A percentile compares a stretch with the other conserved stretches of the same genome.
Evolutionary conservation across 2,329 filamentous ascomycete species (phyloP).

Genomic region (Ascosphaera pollenicola): DNA sequence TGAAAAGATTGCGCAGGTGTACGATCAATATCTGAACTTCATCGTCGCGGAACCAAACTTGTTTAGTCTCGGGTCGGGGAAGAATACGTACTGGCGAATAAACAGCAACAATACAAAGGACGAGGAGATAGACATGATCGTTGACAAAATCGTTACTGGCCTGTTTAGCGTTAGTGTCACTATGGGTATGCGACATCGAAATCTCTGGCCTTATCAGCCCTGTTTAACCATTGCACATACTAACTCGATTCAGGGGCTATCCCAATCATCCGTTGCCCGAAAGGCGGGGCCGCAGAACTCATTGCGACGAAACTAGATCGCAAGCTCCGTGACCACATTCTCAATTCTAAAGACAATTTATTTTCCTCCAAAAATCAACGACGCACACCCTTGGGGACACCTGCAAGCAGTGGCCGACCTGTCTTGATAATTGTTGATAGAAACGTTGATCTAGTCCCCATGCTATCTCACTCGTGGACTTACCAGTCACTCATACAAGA

Average conservation of each 20-base stretch:
- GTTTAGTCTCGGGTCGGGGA: conserved; percentile 83
- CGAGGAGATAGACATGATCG: conserved; percentile 63
- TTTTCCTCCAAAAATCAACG: conserved; percentile 47
- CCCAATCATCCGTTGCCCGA: conserved; percentile 85
- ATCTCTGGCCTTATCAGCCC: too few relatives aligned
- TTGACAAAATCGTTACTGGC: conserved; percentile 84
- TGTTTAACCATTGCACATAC: background rate
- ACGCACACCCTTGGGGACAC: conserved; percentile 23
- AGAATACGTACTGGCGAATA: conserved; percentile 86
- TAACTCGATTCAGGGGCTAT: conserved; percentile 43
- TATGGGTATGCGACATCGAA: conserved; percentile 43
- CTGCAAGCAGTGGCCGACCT: conserved; percentile 53
- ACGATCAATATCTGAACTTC: conserved; percentile 94
- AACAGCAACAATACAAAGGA: conserved; percentile 86
- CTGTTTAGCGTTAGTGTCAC: conserved; percentile 98
- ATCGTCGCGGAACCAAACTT: conserved; percentile 88
- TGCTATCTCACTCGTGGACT: conserved; percentile 95
- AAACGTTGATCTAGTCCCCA: conserved; percentile 86
- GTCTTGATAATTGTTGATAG: conserved; percentile 86
- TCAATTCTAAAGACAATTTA: conserved; percentile 95
- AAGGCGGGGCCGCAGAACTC: conserved; percentile 79
- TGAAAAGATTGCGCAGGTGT: conserved; percentile 79
- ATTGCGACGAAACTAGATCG: conserved; percentile 86
- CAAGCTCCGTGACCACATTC: conserved; percentile 84
- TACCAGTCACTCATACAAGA: conserved; percentile 71